These are phyloP conservation scores for Aspergillus sclerotialis DNA, from an alignment of 2,329 filamentous ascomycete species.

Conservation along the genomic window DNA sequence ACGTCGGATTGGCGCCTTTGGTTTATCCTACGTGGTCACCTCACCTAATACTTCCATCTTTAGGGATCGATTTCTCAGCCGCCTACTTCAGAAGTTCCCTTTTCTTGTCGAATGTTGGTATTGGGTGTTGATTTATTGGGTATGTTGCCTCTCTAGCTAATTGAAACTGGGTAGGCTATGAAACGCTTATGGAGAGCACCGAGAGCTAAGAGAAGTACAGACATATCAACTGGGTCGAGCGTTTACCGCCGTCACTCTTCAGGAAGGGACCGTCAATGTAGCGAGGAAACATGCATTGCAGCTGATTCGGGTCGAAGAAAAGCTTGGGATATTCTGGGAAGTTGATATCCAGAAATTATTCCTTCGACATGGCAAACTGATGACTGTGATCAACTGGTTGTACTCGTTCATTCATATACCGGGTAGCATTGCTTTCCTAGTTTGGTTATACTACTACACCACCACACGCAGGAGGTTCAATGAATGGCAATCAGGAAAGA, in stretches of 20 bases:
- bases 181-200: too few relatives aligned
- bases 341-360: constrained; percentile 54
- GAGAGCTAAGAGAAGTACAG: too few relatives aligned
- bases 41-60: constrained; percentile 59
- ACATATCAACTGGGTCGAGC: constrained; percentile 69
- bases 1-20: constrained; percentile 42
- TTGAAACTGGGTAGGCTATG: too few relatives aligned
- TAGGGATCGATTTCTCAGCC: constrained; percentile 53
- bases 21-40: constrained; percentile 42
- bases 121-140: constrained; percentile 71
- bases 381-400: constrained; percentile 64
- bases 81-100: constrained; percentile 59
- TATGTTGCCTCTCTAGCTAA: constrained; percentile 39
- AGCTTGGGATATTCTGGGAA: constrained; percentile 59
- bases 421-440: constrained; percentile 63
- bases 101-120: constrained; percentile 72
- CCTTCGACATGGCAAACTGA: constrained; percentile 46
- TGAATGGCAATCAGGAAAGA: constrained; percentile 33
- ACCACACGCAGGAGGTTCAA: constrained; percentile 51
- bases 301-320: constrained; percentile 60
- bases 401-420: constrained; percentile 77
- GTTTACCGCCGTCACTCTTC: constrained; percentile 62
- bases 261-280: constrained; percentile 61
- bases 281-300: constrained; percentile 63
- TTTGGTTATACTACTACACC: constrained; percentile 63